These are phyloP conservation scores for Steccherinum ochraceum DNA, from an alignment of 768 basidiomycete species.

Conservation along the genomic window DNA sequence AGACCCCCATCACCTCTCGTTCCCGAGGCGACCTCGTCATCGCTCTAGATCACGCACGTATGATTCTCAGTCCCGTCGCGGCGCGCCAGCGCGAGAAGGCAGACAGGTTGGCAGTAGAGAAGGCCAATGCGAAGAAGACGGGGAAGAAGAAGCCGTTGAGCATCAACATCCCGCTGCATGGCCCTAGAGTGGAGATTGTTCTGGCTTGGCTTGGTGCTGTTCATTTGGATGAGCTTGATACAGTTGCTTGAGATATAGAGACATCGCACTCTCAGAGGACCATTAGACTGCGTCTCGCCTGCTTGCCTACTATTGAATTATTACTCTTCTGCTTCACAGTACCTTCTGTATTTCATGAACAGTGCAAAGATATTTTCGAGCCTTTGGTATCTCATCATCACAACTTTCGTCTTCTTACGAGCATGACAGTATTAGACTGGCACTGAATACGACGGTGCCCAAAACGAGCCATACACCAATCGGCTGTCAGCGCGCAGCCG, in stretches of 20 bases:
- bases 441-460: too few species aligned
- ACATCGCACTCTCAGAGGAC: not conserved
- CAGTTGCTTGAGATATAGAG: slow-evolving; percentile 14
- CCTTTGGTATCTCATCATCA: not conserved
- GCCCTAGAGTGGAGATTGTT: slow-evolving; percentile 79
- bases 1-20: not conserved
- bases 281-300: not conserved
- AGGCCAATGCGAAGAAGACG: slow-evolving; percentile 29
- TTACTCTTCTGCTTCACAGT: not conserved
- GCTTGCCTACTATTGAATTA: not conserved
- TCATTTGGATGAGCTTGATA: slow-evolving; percentile 68
- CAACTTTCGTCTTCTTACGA: not conserved
- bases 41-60: slow-evolving; percentile 61
- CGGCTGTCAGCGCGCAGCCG: too few species aligned
- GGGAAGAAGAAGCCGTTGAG: slow-evolving; percentile 48
- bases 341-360: not conserved
- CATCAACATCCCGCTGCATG: slow-evolving; percentile 80
- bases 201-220: slow-evolving; percentile 83
- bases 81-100: slow-evolving; percentile 56
- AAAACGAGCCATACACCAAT: too few species aligned
- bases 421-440: not conserved
- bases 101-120: slow-evolving; percentile 46
- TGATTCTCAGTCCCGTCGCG: slow-evolving; percentile 66
- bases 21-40: slow-evolving; percentile 40
- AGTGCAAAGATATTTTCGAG: not conserved